Evolutionary conservation across 2,329 filamentous ascomycete species (phyloP).

Genomic region (Diaporthe ampelina): DNA sequence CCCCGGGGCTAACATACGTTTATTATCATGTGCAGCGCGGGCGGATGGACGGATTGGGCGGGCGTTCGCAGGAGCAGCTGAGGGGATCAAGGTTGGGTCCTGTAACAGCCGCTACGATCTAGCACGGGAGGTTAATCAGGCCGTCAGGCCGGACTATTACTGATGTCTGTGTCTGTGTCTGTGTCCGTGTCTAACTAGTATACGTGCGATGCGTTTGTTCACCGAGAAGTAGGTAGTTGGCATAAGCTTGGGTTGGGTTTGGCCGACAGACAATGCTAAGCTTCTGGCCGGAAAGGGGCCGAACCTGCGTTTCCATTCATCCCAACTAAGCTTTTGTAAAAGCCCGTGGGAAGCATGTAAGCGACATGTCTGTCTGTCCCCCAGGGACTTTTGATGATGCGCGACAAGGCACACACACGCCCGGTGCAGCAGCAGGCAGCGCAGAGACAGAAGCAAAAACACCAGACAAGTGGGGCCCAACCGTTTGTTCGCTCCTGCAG

Average conservation of each 20-base stretch:
- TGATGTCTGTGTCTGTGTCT: background rate
- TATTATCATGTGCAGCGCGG: too few species aligned
- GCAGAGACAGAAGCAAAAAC: background rate
- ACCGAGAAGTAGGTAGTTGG: background rate
- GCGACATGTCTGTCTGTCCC: too few species aligned
- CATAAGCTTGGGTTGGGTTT: background rate
- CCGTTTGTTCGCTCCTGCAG: background rate
- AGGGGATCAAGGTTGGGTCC: conserved; percentile 5
- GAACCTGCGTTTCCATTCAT: background rate
- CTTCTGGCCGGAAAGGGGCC: background rate
- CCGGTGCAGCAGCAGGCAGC: background rate
- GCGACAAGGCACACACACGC: too few species aligned
- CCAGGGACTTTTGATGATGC: background rate
- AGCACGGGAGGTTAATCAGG: background rate
- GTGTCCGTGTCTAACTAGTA: too few species aligned
- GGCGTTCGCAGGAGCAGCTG: background rate
- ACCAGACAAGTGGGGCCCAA: background rate
- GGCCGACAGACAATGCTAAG: conserved; percentile 15
- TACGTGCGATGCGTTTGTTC: background rate
- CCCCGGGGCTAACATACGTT: background rate
- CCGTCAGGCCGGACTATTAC: too few species aligned
- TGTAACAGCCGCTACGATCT: conserved; percentile 1
- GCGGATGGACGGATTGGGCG: too few species aligned
- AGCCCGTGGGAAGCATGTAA: background rate
- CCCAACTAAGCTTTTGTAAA: conserved; percentile 10